These are phyloP conservation scores for Microbotryum silenes-acaulis DNA, from an alignment of 1,284 basidiomycete genomes.

Conservation along the genomic window DNA sequence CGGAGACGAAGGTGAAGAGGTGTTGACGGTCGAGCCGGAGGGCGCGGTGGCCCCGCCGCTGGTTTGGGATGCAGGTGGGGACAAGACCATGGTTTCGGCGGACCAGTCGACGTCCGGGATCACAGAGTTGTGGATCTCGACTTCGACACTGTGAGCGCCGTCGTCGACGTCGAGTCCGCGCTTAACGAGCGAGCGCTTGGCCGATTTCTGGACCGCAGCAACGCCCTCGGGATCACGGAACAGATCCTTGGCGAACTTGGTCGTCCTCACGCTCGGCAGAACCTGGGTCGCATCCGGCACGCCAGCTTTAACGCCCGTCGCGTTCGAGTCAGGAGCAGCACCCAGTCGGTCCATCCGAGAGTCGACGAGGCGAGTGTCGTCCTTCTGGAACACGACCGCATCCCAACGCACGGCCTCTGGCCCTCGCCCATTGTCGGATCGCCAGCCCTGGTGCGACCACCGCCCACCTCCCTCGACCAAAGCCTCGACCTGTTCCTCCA, in stretches of 20 bases:
- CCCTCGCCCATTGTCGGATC: conserved; percentile 26
- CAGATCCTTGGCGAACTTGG: conserved; percentile 30
- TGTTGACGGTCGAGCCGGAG: background rate
- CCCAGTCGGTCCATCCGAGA: background rate
- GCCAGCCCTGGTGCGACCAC: conserved; percentile 48
- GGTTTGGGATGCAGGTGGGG: too few species aligned
- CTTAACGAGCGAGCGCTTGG: background rate
- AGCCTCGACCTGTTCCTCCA: conserved; percentile 74
- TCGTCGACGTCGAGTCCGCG: background rate
- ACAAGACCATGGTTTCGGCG: too few species aligned
- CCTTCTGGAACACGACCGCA: conserved; percentile 37
- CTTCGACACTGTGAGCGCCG: background rate
- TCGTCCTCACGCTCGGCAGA: conserved; percentile 25
- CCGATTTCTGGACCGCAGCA: conserved; percentile 11
- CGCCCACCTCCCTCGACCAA: conserved; percentile 70
- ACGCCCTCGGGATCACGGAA: conserved; percentile 30
- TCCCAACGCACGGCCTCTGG: conserved; percentile 44
- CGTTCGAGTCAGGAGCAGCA: conserved; percentile 4
- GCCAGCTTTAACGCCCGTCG: conserved; percentile 21
- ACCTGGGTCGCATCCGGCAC: conserved; percentile 14
- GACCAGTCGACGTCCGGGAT: background rate
- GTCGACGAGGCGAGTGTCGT: conserved; percentile 36
- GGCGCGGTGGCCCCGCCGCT: too few species aligned
- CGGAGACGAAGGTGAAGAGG: background rate
- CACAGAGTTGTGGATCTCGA: conserved; percentile 4